These are phyloP conservation scores for Phytopythium delawarense DNA, from an alignment of 352 stramenopile species.

Conservation along the genomic window DNA sequence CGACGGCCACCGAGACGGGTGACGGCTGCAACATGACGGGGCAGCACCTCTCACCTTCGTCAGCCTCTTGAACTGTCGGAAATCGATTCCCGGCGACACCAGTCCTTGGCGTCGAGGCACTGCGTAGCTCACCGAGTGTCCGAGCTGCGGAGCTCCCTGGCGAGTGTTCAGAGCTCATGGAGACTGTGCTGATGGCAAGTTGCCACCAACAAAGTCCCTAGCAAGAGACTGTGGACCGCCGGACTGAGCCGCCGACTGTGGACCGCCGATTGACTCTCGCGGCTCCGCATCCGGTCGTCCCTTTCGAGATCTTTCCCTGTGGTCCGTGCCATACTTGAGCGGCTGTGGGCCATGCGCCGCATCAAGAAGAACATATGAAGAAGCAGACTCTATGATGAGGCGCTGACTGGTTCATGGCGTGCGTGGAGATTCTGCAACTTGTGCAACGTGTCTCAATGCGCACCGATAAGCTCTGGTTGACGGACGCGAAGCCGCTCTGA, in stretches of 20 bases:
- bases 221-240: too few relatives aligned
- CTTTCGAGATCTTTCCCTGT: neutral
- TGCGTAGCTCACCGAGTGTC: too few relatives aligned
- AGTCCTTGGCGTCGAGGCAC: too few relatives aligned
- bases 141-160: too few relatives aligned
- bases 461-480: neutral
- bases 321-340: neutral
- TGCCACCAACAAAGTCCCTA: too few relatives aligned
- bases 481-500: neutral
- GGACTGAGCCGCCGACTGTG: too few relatives aligned
- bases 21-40: too few relatives aligned
- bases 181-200: too few relatives aligned
- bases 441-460: neutral
- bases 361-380: neutral
- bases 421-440: neutral
- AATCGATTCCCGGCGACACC: too few relatives aligned
- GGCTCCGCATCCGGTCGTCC: neutral
- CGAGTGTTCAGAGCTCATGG: too few relatives aligned
- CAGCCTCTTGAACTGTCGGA: neutral
- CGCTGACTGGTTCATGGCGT: neutral
- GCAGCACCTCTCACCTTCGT: neutral
- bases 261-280: too few relatives aligned
- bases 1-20: neutral
- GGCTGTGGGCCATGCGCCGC: neutral
- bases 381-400: neutral